These are phyloP conservation scores for Microbotryum lychnidis-dioicae DNA, from an alignment of 1,284 basidiomycete genomes.

Conservation along the genomic window DNA sequence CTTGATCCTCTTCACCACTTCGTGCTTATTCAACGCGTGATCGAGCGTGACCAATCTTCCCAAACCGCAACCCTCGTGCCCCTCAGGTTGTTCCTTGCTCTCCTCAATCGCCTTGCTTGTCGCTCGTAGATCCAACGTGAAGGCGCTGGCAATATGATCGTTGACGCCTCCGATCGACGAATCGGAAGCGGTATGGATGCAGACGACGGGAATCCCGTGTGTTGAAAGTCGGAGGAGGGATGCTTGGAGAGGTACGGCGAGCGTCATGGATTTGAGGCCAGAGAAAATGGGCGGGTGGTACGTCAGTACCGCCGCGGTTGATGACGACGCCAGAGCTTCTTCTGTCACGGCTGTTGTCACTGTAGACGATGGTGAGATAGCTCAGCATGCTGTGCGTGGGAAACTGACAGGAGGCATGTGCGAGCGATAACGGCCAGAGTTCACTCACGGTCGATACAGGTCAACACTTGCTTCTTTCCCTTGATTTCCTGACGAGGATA, in stretches of 20 bases:
- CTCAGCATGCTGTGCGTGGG: not conserved
- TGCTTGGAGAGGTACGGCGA: slow-evolving; percentile 11
- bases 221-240: slow-evolving; percentile 20
- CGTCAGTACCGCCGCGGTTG: slow-evolving; percentile 18
- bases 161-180: slow-evolving; percentile 20
- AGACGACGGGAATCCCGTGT: slow-evolving; percentile 18
- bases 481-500: not conserved
- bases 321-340: slow-evolving; percentile 14
- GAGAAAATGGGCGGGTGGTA: slow-evolving; percentile 33
- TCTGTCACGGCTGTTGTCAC: slow-evolving; percentile 21
- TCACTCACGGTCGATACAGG: slow-evolving; percentile 28
- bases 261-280: slow-evolving; percentile 27
- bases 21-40: slow-evolving; percentile 2
- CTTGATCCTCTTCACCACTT: slow-evolving; percentile 24
- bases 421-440: not conserved
- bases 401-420: not conserved
- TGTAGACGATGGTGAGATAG: not conserved
- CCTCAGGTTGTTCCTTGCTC: slow-evolving; percentile 11
- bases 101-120: slow-evolving; percentile 10
- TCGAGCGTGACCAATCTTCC: slow-evolving; percentile 21
- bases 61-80: slow-evolving; percentile 21
- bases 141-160: slow-evolving; percentile 22
- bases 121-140: not conserved
- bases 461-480: slow-evolving; percentile 3
- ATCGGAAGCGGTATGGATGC: slow-evolving; percentile 30